These are phyloP conservation scores for Emericellopsis atlantica DNA, from an alignment of 2,329 filamentous ascomycete species.

Conservation along the genomic window DNA sequence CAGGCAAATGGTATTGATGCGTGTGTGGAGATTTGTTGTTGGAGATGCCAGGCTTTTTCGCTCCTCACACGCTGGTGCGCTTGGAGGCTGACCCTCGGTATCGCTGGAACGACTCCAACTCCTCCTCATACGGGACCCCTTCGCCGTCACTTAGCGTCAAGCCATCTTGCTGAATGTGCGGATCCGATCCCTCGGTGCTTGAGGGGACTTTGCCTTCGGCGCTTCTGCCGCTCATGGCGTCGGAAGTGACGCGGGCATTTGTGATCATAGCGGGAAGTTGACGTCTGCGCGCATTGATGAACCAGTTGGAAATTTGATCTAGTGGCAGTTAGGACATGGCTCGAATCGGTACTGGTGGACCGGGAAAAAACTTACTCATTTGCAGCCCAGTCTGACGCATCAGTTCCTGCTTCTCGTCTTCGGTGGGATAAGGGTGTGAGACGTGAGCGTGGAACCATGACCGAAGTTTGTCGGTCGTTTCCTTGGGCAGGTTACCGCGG, in stretches of 20 bases:
- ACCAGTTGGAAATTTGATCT: slow-evolving; percentile 71
- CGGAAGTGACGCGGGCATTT: slow-evolving; percentile 38
- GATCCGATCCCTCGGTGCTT: slow-evolving; percentile 1
- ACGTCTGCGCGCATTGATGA: slow-evolving; percentile 63
- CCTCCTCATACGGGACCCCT: slow-evolving; percentile 3
- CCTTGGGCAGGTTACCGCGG: slow-evolving; percentile 81
- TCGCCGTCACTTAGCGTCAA: slow-evolving; percentile 4
- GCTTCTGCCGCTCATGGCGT: slow-evolving; percentile 26
- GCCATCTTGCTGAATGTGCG: not conserved
- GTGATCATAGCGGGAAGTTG: slow-evolving; percentile 49
- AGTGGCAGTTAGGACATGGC: not conserved
- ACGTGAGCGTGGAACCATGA: slow-evolving; percentile 71
- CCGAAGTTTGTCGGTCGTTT: slow-evolving; percentile 70
- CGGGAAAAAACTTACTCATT: slow-evolving; percentile 48
- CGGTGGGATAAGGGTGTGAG: slow-evolving; percentile 72
- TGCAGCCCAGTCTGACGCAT: slow-evolving; percentile 66
- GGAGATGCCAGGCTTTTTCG: not conserved
- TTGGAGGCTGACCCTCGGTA: not conserved
- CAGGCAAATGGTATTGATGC: no score
- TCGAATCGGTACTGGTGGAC: not conserved
- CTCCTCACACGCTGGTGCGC: slow-evolving; percentile 1
- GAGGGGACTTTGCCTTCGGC: slow-evolving; percentile 1
- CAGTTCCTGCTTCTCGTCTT: slow-evolving; percentile 76
- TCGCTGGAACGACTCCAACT: not conserved
- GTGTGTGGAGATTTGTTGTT: no score